Conservation (phyloP, 78 protist species). For the Dictyostelium intermedium region DNA sequence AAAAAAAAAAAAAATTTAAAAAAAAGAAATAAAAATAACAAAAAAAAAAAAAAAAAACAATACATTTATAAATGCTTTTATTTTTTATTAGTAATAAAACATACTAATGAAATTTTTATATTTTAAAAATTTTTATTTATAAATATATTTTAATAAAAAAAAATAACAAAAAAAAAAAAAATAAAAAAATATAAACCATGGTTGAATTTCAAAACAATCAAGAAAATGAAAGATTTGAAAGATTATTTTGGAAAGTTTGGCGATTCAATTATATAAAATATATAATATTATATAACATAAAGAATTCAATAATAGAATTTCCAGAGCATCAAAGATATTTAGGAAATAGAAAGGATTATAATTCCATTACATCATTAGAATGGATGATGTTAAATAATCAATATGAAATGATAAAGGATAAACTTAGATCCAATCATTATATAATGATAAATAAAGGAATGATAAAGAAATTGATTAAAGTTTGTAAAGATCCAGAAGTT, state of each 20-base stretch:
- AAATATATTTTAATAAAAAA: too few relatives aligned
- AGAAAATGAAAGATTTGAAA: background rate
- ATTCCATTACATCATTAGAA: background rate
- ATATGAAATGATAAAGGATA: slow-evolving; percentile 3
- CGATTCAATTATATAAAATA: background rate
- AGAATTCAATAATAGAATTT: background rate
- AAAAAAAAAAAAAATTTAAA: too few relatives aligned
- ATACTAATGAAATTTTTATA: too few relatives aligned
- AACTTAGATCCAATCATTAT: background rate
- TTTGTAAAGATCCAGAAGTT: background rate
- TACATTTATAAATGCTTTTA: too few relatives aligned
- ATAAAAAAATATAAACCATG: background rate
- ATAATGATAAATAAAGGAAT: background rate
- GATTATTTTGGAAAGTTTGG: background rate
- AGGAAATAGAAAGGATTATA: slow-evolving; percentile 1
- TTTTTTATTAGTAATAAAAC: too few relatives aligned
- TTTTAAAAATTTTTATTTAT: too few relatives aligned
- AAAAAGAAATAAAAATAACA: too few relatives aligned
- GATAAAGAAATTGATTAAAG: background rate
- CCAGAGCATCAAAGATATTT: background rate
- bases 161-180: too few relatives aligned
- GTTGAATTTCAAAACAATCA: background rate
- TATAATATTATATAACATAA: background rate
- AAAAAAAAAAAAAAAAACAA: too few relatives aligned
- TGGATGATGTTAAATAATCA: background rate